Base-by-base conservation (phyloP, 148 eudicot species). In the Rhododendron molle region DNA sequence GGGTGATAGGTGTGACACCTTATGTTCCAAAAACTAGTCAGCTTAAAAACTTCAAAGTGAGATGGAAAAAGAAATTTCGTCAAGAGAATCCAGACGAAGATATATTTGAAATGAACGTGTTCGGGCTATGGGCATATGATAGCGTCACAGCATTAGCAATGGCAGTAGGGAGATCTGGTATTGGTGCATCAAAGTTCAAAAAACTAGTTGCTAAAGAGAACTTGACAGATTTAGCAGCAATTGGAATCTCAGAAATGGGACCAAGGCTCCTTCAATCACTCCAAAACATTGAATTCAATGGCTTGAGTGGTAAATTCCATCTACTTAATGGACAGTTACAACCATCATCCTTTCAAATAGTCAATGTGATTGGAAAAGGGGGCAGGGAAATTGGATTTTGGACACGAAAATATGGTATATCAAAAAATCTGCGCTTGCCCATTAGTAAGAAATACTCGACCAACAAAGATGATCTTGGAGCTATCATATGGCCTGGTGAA, bases 81-180 rank as follows among this genome's bases (percentile, higher is more conserved):
- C 83, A 83, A 76, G 91, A 90, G 52, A 87, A 93, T 83, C 93
- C 93, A 18, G 87, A 88, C 6, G 44, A 82, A 67, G 81, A 54
- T 34, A 85, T 73, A 62, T 26, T 87, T 49, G 88, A 85, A n/a
- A 76, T 90, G 1, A 87, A 86, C 85, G 87, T 87, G 56, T 91
- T 89, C 52, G 94, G 91, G 52, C 40, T 92, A 28, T 91, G 93
- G 91, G 95, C 98, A 49, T 94, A 95, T 85, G 97, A 93, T 85
- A 90, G 91, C 44, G 81, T 87, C 4, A 78, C 38, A 34, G 92
- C 93, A 15, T 81, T 95, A 47, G 98, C 95, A 30, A 88, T 78
- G 88, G 97, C 92, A 52, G 85, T 88, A 36, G 93, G 92, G 65
- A 77, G 78, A 84, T 85, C 89, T 16, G 85, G 85, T 4, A 43